These are phyloP conservation scores for Trichoderma semiorbis DNA, from an alignment of 2,329 filamentous ascomycete species.

Conservation along the genomic window DNA sequence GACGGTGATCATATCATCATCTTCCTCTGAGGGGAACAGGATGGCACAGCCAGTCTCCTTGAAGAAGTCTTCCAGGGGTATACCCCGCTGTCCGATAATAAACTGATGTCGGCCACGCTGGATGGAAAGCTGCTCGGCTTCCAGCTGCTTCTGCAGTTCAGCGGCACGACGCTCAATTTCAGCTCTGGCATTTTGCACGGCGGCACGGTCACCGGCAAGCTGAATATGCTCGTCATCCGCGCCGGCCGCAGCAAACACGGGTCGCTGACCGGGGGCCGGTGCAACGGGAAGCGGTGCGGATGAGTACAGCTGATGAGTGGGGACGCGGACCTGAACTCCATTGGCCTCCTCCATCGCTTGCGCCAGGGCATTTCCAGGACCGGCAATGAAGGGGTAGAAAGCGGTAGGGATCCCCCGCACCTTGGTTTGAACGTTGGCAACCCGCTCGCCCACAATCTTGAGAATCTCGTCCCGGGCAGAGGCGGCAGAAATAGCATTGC, in stretches of 20 bases:
- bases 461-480: slow-evolving; percentile 80
- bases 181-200: slow-evolving; percentile 74
- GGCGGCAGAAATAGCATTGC: slow-evolving; percentile 82
- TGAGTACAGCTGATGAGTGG: slow-evolving; percentile 74
- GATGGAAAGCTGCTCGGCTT: slow-evolving; percentile 75
- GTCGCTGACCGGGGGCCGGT: slow-evolving; percentile 59
- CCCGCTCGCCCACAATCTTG: slow-evolving; percentile 82
- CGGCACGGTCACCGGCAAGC: slow-evolving; percentile 78
- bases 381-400: slow-evolving; percentile 93
- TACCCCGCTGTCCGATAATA: slow-evolving; percentile 81
- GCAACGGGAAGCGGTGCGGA: slow-evolving; percentile 63
- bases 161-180: slow-evolving; percentile 77
- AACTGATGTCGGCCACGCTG: slow-evolving; percentile 90
- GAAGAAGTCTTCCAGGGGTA: slow-evolving; percentile 81
- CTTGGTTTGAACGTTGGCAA: slow-evolving; percentile 76
- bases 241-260: slow-evolving; percentile 67
- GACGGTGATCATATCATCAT: slow-evolving; percentile 80
- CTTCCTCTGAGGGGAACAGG: slow-evolving; percentile 71
- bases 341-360: slow-evolving; percentile 71
- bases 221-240: slow-evolving; percentile 71
- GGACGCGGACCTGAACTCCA: slow-evolving; percentile 78
- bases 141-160: slow-evolving; percentile 71
- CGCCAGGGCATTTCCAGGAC: slow-evolving; percentile 66
- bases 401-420: slow-evolving; percentile 82
- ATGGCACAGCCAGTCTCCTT: slow-evolving; percentile 87